Evolutionary conservation across 495 filamentous ascomycete species (phyloP).

Genomic region (Penicillium coprophilum): DNA sequence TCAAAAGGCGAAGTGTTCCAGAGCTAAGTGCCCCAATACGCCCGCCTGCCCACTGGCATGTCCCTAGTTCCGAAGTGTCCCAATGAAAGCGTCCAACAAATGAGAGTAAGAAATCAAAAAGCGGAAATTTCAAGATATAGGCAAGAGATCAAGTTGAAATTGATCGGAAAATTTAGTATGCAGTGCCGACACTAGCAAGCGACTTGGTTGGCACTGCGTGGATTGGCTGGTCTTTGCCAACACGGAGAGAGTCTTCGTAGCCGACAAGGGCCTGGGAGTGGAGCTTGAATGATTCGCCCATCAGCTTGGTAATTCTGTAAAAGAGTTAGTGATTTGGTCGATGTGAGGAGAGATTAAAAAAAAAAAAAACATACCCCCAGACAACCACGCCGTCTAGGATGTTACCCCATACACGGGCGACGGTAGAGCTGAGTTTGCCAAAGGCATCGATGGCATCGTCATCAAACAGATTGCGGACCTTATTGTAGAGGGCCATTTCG

Average conservation of each 20-base stretch:
- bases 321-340: conserved; percentile 45
- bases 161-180: conserved; percentile 37
- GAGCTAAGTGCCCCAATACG: too few relatives aligned
- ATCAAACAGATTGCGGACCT: conserved; percentile 88
- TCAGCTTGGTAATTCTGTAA: conserved; percentile 86
- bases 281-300: conserved; percentile 97
- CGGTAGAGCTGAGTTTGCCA: conserved; percentile 85
- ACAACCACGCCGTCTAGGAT: conserved; percentile 99
- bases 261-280: conserved; percentile 91
- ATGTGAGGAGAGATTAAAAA: conserved; percentile 4
- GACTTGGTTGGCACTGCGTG: conserved; percentile 49
- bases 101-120: conserved; percentile 30
- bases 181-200: conserved; percentile 47
- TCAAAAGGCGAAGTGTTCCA: conserved; percentile 35
- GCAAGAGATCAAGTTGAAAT: conserved; percentile 11
- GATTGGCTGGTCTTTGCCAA: conserved; percentile 48
- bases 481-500: conserved; percentile 92
- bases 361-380: conserved; percentile 72
- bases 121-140: conserved; percentile 5
- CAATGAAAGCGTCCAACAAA: conserved; percentile 37
- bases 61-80: conserved; percentile 39
- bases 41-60: conserved; percentile 38
- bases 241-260: conserved; percentile 74
- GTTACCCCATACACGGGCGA: conserved; percentile 93
- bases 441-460: conserved; percentile 80